Conservation (phyloP, 1,139 yeast genomes). For the Yamadazyma spencermartinsiae region DNA sequence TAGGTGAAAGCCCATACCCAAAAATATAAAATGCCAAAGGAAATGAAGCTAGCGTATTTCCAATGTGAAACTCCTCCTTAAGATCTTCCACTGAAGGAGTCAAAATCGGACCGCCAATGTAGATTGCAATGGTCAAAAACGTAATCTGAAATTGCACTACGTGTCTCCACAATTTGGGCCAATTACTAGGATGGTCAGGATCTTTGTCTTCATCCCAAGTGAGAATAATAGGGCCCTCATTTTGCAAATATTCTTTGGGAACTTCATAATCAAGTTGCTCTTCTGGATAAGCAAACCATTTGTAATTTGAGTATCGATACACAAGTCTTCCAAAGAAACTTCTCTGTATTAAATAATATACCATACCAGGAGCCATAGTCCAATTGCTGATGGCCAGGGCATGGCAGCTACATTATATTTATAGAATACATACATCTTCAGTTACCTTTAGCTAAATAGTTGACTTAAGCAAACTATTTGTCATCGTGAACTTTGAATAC, state of each 20-base stretch:
- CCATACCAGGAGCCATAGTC: neutral
- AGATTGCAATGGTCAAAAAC: constrained; percentile 24
- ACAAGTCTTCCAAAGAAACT: constrained; percentile 35
- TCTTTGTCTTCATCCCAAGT: constrained; percentile 23
- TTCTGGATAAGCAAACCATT: constrained; percentile 30
- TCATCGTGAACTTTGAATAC: no score
- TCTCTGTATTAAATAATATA: neutral
- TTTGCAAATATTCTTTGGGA: constrained; percentile 30
- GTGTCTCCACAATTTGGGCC: constrained; percentile 23
- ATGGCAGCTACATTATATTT: no score
- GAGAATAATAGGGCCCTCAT: constrained; percentile 3
- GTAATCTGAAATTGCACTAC: constrained; percentile 23
- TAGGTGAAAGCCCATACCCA: constrained; percentile 43
- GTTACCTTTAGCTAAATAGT: no score
- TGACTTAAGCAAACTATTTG: no score
- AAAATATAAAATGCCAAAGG: constrained; percentile 39
- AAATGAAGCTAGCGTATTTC: constrained; percentile 41
- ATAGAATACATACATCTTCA: no score
- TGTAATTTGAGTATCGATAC: constrained; percentile 34
- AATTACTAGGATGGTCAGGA: constrained; percentile 31
- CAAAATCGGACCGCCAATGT: constrained; percentile 31
- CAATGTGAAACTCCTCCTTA: constrained; percentile 40
- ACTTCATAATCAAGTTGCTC: constrained; percentile 32
- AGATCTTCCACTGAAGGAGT: constrained; percentile 35
- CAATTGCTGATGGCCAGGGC: no score